A percentile compares a stretch with the other conserved stretches of the same genome.
These are phyloP conservation scores for Sophora flavescens DNA, from an alignment of 306 rosid genomes.

Conservation along the genomic window DNA sequence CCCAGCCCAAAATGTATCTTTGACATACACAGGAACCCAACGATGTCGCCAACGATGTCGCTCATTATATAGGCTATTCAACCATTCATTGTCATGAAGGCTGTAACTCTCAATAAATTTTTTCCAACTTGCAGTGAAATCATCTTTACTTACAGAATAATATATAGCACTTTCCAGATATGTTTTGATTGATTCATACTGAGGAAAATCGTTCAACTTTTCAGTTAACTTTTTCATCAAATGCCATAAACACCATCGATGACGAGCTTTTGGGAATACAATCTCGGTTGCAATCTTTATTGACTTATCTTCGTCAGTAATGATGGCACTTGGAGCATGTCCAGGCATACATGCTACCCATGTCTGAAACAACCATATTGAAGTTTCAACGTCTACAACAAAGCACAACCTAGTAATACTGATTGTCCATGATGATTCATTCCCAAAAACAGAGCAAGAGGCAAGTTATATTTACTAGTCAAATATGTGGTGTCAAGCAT, in stretches of 20 bases:
- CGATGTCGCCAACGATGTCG: neutral
- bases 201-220: slow-evolving; percentile 15
- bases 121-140: slow-evolving; percentile 5
- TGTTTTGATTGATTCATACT: slow-evolving; percentile 38
- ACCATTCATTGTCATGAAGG: slow-evolving; percentile 31
- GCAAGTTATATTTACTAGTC: slow-evolving; percentile 17
- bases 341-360: slow-evolving; percentile 33
- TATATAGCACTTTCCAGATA: slow-evolving; percentile 5
- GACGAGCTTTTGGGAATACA: slow-evolving; percentile 40
- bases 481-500: slow-evolving; percentile 38
- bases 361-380: slow-evolving; percentile 41
- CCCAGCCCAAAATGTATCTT: slow-evolving; percentile 32
- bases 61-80: slow-evolving; percentile 1
- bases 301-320: slow-evolving; percentile 37
- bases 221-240: slow-evolving; percentile 42
- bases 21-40: slow-evolving; percentile 7
- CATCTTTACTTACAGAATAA: slow-evolving; percentile 18
- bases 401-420: slow-evolving; percentile 28
- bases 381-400: slow-evolving; percentile 35
- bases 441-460: neutral
- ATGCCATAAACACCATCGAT: slow-evolving; percentile 43
- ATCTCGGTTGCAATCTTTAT: slow-evolving; percentile 36
- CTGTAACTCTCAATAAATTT: neutral
- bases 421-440: slow-evolving; percentile 39
- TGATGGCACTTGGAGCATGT: slow-evolving; percentile 43